phyloP scores from a whole-genome alignment of 2,329 filamentous ascomycete genomes.

The Thermothelomyces thermophilus region DNA sequence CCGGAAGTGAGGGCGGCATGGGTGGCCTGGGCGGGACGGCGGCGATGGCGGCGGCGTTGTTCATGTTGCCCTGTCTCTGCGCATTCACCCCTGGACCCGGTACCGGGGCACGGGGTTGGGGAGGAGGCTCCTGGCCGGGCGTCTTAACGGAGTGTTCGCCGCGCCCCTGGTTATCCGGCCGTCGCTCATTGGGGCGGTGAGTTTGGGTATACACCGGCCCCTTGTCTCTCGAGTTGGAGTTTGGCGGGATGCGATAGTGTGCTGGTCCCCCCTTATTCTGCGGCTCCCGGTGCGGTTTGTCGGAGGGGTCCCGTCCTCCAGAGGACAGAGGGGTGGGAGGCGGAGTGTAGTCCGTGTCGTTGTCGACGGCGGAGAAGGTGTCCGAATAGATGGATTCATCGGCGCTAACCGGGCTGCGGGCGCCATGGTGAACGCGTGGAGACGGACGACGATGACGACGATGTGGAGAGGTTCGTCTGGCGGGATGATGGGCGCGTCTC shows the following conservation, averaged over 20 bases:
- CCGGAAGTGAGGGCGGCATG: not conserved
- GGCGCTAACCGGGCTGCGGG: slow-evolving; percentile 6
- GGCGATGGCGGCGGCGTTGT: not conserved
- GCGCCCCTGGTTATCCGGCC: not conserved
- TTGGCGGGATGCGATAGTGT: slow-evolving; percentile 9
- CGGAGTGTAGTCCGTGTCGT: slow-evolving; percentile 3
- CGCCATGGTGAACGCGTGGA: not conserved
- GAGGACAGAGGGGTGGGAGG: not conserved
- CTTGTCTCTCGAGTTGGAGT: not conserved
- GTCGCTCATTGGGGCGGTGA: not conserved
- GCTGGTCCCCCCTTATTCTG: not conserved
- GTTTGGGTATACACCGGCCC: slow-evolving; percentile 2
- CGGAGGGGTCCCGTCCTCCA: slow-evolving; percentile 1
- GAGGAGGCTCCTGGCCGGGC: not conserved
- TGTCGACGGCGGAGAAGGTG: slow-evolving; percentile 6
- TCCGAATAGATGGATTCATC: slow-evolving; percentile 12
- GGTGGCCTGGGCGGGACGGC: not conserved
- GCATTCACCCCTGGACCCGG: not conserved
- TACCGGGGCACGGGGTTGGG: not conserved
- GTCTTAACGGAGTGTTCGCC: not conserved
- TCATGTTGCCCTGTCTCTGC: not conserved
- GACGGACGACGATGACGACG: not conserved
- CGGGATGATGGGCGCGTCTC: not conserved
- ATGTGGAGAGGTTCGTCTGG: not conserved
- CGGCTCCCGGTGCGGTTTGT: not conserved